phyloP scores from a whole-genome alignment of 1,284 basidiomycete genomes.

The Leccinum fuscescens region DNA sequence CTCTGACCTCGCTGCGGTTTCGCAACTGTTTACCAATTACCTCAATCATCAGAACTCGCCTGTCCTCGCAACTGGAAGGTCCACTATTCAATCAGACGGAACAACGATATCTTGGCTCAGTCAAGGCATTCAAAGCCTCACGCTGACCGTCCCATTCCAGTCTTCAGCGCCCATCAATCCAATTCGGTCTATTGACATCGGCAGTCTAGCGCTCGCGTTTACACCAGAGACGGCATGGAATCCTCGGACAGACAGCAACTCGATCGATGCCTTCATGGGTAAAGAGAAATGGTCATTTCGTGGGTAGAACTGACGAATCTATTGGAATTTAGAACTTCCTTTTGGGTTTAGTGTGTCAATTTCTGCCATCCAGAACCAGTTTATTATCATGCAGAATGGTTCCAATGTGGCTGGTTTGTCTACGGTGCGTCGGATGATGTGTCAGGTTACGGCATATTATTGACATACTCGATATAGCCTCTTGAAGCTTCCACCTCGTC shows the following conservation, averaged over 20 bases:
- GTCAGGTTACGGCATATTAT: constrained; percentile 1
- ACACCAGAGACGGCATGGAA: constrained; percentile 55
- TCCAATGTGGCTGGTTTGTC: constrained; percentile 51
- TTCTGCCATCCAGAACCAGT: constrained; percentile 63
- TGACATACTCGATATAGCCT: constrained; percentile 40
- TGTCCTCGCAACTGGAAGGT: constrained; percentile 61
- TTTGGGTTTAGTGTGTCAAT: constrained; percentile 77
- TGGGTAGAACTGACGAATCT: background rate
- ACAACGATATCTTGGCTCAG: constrained; percentile 67
- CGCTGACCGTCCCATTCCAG: constrained; percentile 63
- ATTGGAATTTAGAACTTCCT: constrained; percentile 51
- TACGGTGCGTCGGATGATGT: constrained; percentile 42
- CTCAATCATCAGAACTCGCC: constrained; percentile 63
- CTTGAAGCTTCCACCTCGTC: constrained; percentile 58
- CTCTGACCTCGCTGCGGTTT: constrained; percentile 51
- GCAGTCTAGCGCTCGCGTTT: constrained; percentile 61
- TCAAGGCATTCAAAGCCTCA: constrained; percentile 56
- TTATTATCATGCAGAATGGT: constrained; percentile 57
- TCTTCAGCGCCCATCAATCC: constrained; percentile 56
- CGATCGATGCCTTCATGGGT: constrained; percentile 60
- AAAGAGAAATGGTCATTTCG: constrained; percentile 16
- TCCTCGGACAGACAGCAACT: constrained; percentile 56
- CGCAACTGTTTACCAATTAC: constrained; percentile 71
- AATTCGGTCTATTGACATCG: constrained; percentile 67
- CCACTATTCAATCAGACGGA: constrained; percentile 54